A percentile compares a stretch with the other conserved stretches of the same genome.
Evolutionary conservation across 169 alveolate species (phyloP).

Genomic region (Cardiosporidium cionae): DNA sequence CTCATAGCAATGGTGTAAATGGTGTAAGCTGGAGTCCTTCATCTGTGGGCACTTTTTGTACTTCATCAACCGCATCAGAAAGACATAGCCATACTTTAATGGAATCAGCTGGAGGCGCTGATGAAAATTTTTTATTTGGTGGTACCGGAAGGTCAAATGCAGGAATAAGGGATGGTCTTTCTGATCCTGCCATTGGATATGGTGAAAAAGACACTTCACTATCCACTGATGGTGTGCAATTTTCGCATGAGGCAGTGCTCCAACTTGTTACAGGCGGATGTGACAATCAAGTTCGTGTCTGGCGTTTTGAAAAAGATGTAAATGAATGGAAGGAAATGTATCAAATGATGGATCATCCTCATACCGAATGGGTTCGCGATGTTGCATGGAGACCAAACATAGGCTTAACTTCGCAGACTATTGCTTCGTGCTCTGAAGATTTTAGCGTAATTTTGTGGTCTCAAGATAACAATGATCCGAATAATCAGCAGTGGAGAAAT

Average conservation of each 20-base stretch:
- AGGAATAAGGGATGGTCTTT: too few relatives aligned
- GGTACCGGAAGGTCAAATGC: too few relatives aligned
- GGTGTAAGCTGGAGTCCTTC: constrained; percentile 71
- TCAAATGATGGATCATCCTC: constrained; percentile 32
- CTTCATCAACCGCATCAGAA: too few relatives aligned
- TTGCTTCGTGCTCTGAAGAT: constrained; percentile 68
- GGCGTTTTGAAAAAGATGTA: constrained; percentile 51
- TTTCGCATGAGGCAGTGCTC: constrained; percentile 19
- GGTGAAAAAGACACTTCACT: too few relatives aligned
- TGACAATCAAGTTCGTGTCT: constrained; percentile 63
- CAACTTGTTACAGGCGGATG: constrained; percentile 79
- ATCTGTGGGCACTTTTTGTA: neutral
- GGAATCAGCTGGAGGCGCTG: too few relatives aligned
- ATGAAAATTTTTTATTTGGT: too few relatives aligned
- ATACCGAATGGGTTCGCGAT: constrained; percentile 75
- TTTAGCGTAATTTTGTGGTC: constrained; percentile 43
- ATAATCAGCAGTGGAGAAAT: constrained; percentile 28
- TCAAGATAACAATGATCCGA: neutral
- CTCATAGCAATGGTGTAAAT: constrained; percentile 68
- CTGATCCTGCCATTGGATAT: too few relatives aligned
- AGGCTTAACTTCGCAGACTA: constrained; percentile 24
- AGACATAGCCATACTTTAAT: too few relatives aligned
- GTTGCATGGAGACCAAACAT: constrained; percentile 76
- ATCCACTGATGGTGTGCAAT: too few relatives aligned
- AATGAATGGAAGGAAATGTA: constrained; percentile 15